Percentiles rank a stretch among this genome's conserved stretches.
Evolutionary conservation across 352 stramenopile genomes (phyloP).

Genomic region (Phytophthora kernoviae): DNA sequence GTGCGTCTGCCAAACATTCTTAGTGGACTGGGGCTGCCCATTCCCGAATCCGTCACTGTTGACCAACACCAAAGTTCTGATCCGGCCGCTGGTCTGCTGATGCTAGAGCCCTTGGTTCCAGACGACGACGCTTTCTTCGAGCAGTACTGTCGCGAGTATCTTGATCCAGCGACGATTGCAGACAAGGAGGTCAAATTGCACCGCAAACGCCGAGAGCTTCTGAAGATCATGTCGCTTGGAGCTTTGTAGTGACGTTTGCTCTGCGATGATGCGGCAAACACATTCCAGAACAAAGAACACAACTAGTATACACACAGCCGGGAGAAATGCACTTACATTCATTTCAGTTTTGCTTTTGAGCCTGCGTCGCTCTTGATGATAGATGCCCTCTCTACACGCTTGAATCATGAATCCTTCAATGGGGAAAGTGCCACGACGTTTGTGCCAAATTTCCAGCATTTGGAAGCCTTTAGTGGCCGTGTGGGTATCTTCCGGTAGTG

Average conservation of each 20-base stretch:
- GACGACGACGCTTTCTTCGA: constrained; percentile 25
- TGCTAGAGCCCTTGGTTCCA: constrained; percentile 17
- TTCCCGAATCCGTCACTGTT: not conserved
- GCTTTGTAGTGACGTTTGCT: constrained; percentile 11
- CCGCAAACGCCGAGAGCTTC: constrained; percentile 48
- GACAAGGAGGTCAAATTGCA: constrained; percentile 45
- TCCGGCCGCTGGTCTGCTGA: not conserved
- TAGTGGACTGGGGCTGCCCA: not conserved
- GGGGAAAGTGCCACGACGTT: constrained; percentile 39
- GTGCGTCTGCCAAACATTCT: constrained; percentile 6
- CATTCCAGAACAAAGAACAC: not conserved
- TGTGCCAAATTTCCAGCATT: constrained; percentile 64
- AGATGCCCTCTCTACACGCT: constrained; percentile 3
- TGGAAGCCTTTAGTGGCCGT: constrained; percentile 72
- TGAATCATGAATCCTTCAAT: constrained; percentile 28
- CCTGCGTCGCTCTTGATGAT: constrained; percentile 8
- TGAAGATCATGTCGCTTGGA: constrained; percentile 44
- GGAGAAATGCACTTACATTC: constrained; percentile 41
- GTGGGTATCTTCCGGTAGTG: constrained; percentile 73
- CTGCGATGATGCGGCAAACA: not conserved
- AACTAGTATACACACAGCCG: constrained; percentile 6
- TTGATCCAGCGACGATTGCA: constrained; percentile 17
- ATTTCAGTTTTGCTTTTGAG: constrained; percentile 23
- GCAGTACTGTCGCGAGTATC: constrained; percentile 26
- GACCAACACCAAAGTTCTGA: not conserved